phyloP scores from a whole-genome alignment of 2,329 filamentous ascomycete species.

The Penicillium sp. region DNA sequence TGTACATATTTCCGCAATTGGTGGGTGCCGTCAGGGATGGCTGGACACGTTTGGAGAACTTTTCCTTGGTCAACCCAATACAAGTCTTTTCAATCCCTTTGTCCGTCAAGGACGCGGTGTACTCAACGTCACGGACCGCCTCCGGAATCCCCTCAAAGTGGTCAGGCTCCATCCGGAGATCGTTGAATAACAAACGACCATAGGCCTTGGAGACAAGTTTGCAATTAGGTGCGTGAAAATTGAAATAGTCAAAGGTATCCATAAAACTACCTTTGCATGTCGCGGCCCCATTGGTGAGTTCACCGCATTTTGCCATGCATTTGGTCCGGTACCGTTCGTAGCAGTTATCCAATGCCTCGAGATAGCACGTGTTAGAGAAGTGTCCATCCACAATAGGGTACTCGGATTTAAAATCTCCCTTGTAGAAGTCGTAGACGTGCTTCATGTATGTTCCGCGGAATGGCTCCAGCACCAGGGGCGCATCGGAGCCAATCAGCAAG shows the following conservation, averaged over 20 bases:
- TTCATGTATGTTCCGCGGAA: slow-evolving; percentile 76
- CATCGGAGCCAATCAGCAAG: slow-evolving; percentile 72
- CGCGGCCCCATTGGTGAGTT: neutral
- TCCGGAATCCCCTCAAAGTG: slow-evolving; percentile 74
- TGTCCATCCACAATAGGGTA: slow-evolving; percentile 80
- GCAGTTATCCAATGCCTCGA: slow-evolving; percentile 67
- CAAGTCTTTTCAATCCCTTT: neutral
- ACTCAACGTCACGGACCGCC: neutral
- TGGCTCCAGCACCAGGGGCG: slow-evolving; percentile 70
- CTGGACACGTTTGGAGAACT: slow-evolving; percentile 68
- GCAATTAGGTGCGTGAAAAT: slow-evolving; percentile 68
- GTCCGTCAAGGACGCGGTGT: neutral
- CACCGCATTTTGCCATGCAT: neutral
- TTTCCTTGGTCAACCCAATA: slow-evolving; percentile 68
- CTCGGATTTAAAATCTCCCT: slow-evolving; percentile 78
- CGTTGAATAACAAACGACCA: slow-evolving; percentile 69
- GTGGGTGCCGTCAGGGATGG: slow-evolving; percentile 69
- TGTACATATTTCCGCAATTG: slow-evolving; percentile 61
- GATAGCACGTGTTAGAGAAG: slow-evolving; percentile 76
- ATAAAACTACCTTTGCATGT: neutral
- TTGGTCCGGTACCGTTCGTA: neutral
- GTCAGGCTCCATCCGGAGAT: slow-evolving; percentile 63
- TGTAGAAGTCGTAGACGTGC: slow-evolving; percentile 75
- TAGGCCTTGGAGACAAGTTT: slow-evolving; percentile 60
- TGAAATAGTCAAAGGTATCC: slow-evolving; percentile 73